Evolutionary conservation across 73 alveolate genomes (phyloP), one percentile per base, ranked within the genome.

Genomic region (Paramecium octaurelia): DNA sequence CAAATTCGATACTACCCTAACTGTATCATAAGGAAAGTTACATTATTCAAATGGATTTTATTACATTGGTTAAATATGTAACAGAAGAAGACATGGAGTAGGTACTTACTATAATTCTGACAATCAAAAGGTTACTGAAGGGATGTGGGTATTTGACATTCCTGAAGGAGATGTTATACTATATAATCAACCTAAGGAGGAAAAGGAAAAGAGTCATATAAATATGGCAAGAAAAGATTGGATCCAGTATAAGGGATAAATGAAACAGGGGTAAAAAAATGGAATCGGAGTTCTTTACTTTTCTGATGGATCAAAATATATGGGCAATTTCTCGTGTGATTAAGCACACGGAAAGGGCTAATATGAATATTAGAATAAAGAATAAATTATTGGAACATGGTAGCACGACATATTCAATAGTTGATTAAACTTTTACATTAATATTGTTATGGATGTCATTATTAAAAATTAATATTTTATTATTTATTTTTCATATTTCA

Each of bases 171-270:
- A 71, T 24, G 59, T 71, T 23, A 29, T 34, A 12, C n/a, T 29
- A 0, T 71, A 71, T 71, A 71, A 71, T 71, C 7, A 27, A 71
- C 86, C 86, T 3, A 12, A 31, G 16, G n/a, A 31, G 10, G 27
- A 18, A 31, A 71, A 31, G 6, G 58, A 71, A 24, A n/a, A 18
- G 7, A 31, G 20, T 71, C 86, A 71, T 71, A 2, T 7, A 6
- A 71, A 71, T 71, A 9, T 71, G 21, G 3, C 58, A 71, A 71
- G 86, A 71, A 18, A 18, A 71, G 86, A 71, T 71, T 71, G 86
- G 86, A 9, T 71, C n/a, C 42, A 71, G 42, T 71, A 31, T 71
- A 71, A 71, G 16, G 86, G 86, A 18, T 27, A 27, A 40, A 18
- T 23, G 46, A 71, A 35, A 34, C 14, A 24, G 34, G 86, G 86